phyloP scores from a whole-genome alignment of 148 eudicot genomes.

The Selenicereus undatus region DNA sequence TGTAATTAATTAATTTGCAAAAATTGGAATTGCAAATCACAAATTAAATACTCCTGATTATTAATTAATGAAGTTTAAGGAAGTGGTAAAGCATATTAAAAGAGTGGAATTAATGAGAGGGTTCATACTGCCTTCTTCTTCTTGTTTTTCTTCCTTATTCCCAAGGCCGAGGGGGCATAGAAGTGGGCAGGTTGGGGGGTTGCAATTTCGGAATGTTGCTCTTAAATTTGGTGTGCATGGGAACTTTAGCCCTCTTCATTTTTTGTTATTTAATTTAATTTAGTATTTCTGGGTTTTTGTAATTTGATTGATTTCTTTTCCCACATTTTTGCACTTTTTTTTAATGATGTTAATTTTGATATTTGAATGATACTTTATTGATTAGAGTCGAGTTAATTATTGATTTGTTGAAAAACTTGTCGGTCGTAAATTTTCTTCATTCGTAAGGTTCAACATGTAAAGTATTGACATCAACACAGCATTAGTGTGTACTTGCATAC shows the following conservation, averaged over 20 bases:
- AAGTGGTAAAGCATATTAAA: slow-evolving; percentile 9
- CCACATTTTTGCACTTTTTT: too few species aligned
- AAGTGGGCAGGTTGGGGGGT: neutral
- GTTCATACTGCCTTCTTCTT: slow-evolving; percentile 29
- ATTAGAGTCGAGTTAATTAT: too few species aligned
- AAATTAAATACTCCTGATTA: neutral
- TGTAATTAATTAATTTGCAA: neutral
- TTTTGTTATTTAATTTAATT: slow-evolving; percentile 10
- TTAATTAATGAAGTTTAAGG: neutral
- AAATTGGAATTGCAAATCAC: slow-evolving; percentile 23
- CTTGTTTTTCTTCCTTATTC: too few species aligned
- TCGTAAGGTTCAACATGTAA: too few species aligned
- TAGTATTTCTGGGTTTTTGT: neutral
- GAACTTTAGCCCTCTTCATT: slow-evolving; percentile 41
- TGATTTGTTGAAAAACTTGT: too few species aligned
- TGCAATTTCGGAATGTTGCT: slow-evolving; percentile 39
- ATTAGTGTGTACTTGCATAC: too few species aligned
- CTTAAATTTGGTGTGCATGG: slow-evolving; percentile 60
- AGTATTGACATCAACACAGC: too few species aligned
- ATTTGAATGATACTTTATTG: too few species aligned
- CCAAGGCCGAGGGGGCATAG: slow-evolving; percentile 21
- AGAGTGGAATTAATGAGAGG: slow-evolving; percentile 23
- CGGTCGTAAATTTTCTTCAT: too few species aligned
- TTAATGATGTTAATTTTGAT: too few species aligned
- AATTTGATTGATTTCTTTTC: too few species aligned